Evolutionary conservation across 768 basidiomycete genomes (phyloP), one percentile per base, ranked within the genome.

Genomic region (Suillus spraguei): DNA sequence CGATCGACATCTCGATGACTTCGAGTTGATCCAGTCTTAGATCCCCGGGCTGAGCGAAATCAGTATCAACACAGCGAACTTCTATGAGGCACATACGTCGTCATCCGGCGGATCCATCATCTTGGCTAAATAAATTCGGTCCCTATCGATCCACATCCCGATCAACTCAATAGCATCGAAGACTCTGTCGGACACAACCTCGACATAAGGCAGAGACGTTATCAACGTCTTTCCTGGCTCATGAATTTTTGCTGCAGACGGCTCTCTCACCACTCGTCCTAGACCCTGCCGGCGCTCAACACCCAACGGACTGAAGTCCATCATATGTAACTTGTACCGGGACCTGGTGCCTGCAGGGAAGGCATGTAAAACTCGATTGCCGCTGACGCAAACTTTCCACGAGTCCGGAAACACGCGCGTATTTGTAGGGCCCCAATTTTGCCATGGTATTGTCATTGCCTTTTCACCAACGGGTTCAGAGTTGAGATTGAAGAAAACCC

Each of bases 351-450:
- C 49, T 49, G 7, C 4, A 28, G 24, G 24, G 14, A 49, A 28
- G 8, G 24, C 14, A 13, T 16, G 49, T 16, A 49, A 8, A 49
- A 49, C 14, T 9, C 49, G 49, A 49, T 49, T 49, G 24, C 24
- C 49, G 49, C 49, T 49, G 49, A 49, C 49, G 0, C 14, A 32
- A 2, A 49, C 10, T 49, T 49, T 16, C 49, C 49, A 49, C 4
- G 49, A 8, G 11, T 28, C 20, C 13, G 11, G 16, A n/a, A 44
- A 62, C 56, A n/a, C 41, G 7, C 61, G 61, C 16, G 41, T 33
- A 17, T 62, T 58, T 14, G 36, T 20, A 36, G 61, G 61, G 20
- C 61, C 61, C 54, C 61, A 62, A 10, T 33, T 24, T n/a, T n/a
- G 16, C 61, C 61, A 62, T 38, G 61, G 61, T 58, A 62, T 36